Conservation (phyloP, 2,329 filamentous ascomycete genomes). For the Pseudogymnoascus sp. region DNA sequence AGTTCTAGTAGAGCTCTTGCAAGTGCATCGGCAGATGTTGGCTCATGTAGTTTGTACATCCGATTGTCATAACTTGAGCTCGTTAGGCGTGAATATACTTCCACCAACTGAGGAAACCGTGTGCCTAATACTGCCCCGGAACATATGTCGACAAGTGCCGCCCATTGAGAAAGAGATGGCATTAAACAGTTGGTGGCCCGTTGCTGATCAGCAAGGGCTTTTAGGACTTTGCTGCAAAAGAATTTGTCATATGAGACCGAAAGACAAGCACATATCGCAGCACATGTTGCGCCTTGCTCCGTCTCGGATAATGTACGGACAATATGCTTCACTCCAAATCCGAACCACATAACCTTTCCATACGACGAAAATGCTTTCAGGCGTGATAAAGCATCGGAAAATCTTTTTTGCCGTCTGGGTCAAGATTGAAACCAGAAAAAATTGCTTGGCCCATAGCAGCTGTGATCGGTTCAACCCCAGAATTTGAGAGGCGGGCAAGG, state of each 20-base stretch:
- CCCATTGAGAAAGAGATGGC: conserved; percentile 15
- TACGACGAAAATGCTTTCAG: conserved; percentile 15
- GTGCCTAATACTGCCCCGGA: conserved; percentile 10
- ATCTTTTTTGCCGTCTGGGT: conserved; percentile 8
- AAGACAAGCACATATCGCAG: conserved; percentile 17
- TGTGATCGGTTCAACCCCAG: conserved; percentile 16
- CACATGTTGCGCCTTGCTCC: conserved; percentile 15
- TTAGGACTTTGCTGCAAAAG: conserved; percentile 5
- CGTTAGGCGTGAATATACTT: not conserved
- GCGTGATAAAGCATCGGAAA: conserved; percentile 8
- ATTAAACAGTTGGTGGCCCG: conserved; percentile 10
- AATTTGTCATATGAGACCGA: conserved; percentile 11
- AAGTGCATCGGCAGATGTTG: not conserved
- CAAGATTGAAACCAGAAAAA: conserved; percentile 12
- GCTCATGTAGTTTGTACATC: not conserved
- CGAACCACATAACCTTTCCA: conserved; percentile 19
- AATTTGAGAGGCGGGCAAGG: conserved; percentile 15
- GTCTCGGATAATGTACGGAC: conserved; percentile 16
- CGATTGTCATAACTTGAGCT: not conserved
- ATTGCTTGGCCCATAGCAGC: conserved; percentile 15
- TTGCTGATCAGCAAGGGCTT: conserved; percentile 8
- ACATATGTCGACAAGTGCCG: conserved; percentile 11
- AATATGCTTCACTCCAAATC: conserved; percentile 20
- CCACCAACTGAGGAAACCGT: not conserved
- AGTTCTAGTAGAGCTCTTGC: conserved; percentile 9